Percentiles rank a stretch among this genome's conserved stretches.
Evolutionary conservation across 352 stramenopile species (phyloP).

Genomic region (Globisporangium radiosum): DNA sequence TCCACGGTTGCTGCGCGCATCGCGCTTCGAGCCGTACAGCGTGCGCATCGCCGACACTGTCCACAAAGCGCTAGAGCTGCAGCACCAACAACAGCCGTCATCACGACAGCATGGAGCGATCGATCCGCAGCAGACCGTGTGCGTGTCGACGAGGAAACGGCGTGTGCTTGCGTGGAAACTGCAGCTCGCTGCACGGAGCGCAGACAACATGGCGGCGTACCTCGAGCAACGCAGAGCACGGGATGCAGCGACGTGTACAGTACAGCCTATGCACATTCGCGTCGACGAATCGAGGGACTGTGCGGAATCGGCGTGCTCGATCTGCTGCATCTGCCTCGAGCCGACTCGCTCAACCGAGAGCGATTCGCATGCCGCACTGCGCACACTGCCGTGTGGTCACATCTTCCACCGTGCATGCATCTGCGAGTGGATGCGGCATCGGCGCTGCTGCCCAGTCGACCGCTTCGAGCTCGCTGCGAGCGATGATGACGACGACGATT

Average conservation of each 20-base stretch:
- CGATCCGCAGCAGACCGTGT: background rate
- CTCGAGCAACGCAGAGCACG: conserved; percentile 1
- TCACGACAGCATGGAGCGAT: background rate
- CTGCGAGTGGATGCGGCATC: conserved; percentile 16
- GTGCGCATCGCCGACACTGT: conserved; percentile 2
- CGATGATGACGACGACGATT: background rate
- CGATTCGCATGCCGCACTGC: background rate
- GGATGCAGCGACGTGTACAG: background rate
- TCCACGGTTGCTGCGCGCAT: background rate
- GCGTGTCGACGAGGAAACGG: background rate
- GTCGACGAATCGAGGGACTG: background rate
- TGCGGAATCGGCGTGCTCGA: background rate
- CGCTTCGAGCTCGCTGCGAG: conserved; percentile 5
- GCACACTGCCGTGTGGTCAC: conserved; percentile 25
- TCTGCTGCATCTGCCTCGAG: conserved; percentile 29
- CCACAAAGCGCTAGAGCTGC: conserved; percentile 7
- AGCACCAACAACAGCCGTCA: no score
- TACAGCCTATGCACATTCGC: background rate
- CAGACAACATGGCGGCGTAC: conserved; percentile 11
- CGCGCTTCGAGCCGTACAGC: conserved; percentile 1
- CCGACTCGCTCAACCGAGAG: background rate
- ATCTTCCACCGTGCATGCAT: conserved; percentile 27
- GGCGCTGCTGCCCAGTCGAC: conserved; percentile 28
- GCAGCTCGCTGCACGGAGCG: conserved; percentile 10
- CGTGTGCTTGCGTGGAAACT: conserved; percentile 4